Evolutionary conservation across 2,329 filamentous ascomycete species (phyloP).

Genomic region (Cladobotryum protrusum): DNA sequence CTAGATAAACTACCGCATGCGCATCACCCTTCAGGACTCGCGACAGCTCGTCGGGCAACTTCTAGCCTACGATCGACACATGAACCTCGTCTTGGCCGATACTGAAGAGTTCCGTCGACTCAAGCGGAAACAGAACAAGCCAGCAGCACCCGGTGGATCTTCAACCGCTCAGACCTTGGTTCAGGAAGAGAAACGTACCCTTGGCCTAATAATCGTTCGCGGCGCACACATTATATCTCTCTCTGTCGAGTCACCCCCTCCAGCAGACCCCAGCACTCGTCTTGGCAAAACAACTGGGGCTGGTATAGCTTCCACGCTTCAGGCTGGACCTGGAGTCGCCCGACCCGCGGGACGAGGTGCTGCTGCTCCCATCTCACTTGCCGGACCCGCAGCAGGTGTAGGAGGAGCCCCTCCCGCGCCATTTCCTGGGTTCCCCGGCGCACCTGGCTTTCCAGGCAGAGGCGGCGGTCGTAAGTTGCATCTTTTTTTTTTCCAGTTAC

Average conservation of each 20-base stretch:
- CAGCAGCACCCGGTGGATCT: slow-evolving; percentile 56
- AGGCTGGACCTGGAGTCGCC: slow-evolving; percentile 81
- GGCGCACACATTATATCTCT: slow-evolving; percentile 92
- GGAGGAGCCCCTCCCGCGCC: slow-evolving; percentile 63
- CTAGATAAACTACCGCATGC: slow-evolving; percentile 99
- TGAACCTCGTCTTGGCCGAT: slow-evolving; percentile 98
- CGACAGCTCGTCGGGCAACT: slow-evolving; percentile 97
- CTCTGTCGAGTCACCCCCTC: slow-evolving; percentile 91
- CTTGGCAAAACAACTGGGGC: slow-evolving; percentile 71
- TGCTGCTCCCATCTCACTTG: slow-evolving; percentile 64
- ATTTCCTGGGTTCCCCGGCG: slow-evolving; percentile 49
- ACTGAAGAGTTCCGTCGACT: slow-evolving; percentile 95
- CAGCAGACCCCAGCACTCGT: slow-evolving; percentile 84
- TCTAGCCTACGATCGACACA: slow-evolving; percentile 99
- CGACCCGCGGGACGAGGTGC: slow-evolving; percentile 83
- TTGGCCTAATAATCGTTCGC: slow-evolving; percentile 89
- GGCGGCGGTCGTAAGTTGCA: slow-evolving; percentile 49
- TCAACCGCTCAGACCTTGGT: slow-evolving; percentile 66
- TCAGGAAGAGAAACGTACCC: slow-evolving; percentile 93
- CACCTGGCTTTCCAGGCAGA: slow-evolving; percentile 37
- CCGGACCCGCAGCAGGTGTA: slow-evolving; percentile 80
- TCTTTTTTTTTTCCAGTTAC: neutral
- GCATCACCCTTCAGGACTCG: slow-evolving; percentile 89
- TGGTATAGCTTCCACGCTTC: slow-evolving; percentile 63
- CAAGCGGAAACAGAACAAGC: slow-evolving; percentile 76